These are phyloP conservation scores for Rehmannia glutinosa DNA, from an alignment of 257 asterid species.

Conservation along the genomic window DNA sequence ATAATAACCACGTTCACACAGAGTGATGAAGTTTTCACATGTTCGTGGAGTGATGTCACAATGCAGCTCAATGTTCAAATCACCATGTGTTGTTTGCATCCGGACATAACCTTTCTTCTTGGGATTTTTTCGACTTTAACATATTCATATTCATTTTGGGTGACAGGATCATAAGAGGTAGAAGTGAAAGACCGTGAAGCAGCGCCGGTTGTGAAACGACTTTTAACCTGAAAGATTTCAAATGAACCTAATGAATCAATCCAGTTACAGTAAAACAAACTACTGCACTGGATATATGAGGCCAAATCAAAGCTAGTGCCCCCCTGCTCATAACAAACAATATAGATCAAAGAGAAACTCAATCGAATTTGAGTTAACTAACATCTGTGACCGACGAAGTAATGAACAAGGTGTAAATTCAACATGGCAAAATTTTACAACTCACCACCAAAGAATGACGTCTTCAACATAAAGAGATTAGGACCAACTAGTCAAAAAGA, in stretches of 20 bases:
- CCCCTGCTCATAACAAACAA: neutral
- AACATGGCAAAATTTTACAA: conserved; percentile 2
- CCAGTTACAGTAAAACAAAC: neutral
- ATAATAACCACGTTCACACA: conserved; percentile 86
- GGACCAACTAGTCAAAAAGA: neutral
- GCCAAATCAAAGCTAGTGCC: neutral
- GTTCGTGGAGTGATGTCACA: conserved; percentile 90
- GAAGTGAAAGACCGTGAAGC: conserved; percentile 98
- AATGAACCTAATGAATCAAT: conserved; percentile 20
- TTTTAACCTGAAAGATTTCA: conserved; percentile 64
- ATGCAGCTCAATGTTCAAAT: conserved; percentile 92
- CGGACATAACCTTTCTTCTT: conserved; percentile 81
- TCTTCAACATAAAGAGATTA: neutral
- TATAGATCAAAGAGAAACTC: neutral
- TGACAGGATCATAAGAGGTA: conserved; percentile 87
- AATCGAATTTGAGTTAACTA: conserved; percentile 5
- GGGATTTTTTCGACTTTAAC: conserved; percentile 95
- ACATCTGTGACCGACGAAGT: neutral
- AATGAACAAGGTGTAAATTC: neutral
- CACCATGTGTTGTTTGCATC: conserved; percentile 93
- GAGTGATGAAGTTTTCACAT: conserved; percentile 87
- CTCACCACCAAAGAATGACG: neutral
- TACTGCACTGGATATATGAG: neutral
- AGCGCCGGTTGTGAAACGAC: conserved; percentile 92
- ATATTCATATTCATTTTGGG: conserved; percentile 80